Base-by-base conservation (phyloP, 805 yeast genomes). In the Sugiyamaella valdiviana region DNA sequence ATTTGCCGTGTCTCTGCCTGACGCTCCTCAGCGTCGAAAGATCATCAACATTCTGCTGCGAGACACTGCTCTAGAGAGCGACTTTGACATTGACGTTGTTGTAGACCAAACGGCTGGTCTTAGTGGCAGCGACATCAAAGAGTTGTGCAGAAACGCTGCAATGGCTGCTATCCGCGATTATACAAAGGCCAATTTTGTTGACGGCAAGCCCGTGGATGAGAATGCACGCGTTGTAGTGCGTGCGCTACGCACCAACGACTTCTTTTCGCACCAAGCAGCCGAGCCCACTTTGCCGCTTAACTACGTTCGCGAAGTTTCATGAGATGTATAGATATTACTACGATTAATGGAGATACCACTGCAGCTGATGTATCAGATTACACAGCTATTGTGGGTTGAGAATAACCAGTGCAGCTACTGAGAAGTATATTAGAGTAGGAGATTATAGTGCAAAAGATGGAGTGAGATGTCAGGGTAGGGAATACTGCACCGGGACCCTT, bases 91-190 rank as follows among this genome's bases (percentile, higher is more conserved):
- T 43, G 75, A 78, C 22, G 64, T 67, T 2, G 70, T 93, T 15
- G 90, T 85, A 10, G 60, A 63, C 7, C 65, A 74, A 42, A 86
- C 96, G 0, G 77, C 74, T 9, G 95, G 93, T 1, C 71, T 79
- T 61, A 85, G 95, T 55, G 99, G 99, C 1, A 85, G 95, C 2
- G 99, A 91, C 60, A 73, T 93, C 62, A 83, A 85, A 59, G 99
- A 93, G 62, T 68, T 86, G 43, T 88, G 96, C 62, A 78, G 99
- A 48, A 95, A 87, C 59, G 99, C 99, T 0, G 96, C 95, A 1
- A 77, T 90, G 72, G 76, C 76, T 56, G 85, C 96, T 0, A 89
- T 91, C 61, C 75, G 95, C 57, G 97, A 93, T 65, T 87, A 78
- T 63, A 86, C 91, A 50, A 71, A 78, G 48, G 66, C 68, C 47